A percentile compares a stretch with the other conserved stretches of the same genome.
These are phyloP conservation scores for Pseudogymnoascus sp. DNA, from an alignment of 2,329 filamentous ascomycete species.

Conservation along the genomic window DNA sequence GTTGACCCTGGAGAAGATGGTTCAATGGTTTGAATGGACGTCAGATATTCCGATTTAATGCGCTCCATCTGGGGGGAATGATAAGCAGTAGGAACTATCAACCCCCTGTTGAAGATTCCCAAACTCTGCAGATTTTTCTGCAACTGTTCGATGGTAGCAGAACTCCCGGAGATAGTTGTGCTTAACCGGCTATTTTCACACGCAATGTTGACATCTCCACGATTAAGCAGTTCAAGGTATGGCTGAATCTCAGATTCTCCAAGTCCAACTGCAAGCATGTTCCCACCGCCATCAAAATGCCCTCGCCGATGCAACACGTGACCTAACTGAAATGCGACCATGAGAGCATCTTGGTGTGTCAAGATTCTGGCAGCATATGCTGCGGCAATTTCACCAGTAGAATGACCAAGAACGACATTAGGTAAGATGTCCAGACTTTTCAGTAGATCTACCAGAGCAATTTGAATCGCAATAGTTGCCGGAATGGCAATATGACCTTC, in stretches of 20 bases:
- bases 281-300: slow-evolving; percentile 30
- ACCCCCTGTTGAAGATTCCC: slow-evolving; percentile 24
- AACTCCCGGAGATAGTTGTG: slow-evolving; percentile 27
- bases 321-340: slow-evolving; percentile 39
- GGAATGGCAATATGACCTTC: background rate
- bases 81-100: slow-evolving; percentile 27
- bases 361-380: slow-evolving; percentile 37
- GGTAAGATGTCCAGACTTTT: slow-evolving; percentile 37
- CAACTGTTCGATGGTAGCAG: slow-evolving; percentile 24
- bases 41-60: slow-evolving; percentile 22
- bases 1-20: background rate
- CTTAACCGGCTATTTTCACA: slow-evolving; percentile 29
- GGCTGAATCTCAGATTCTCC: slow-evolving; percentile 19
- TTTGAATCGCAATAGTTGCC: slow-evolving; percentile 40
- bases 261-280: slow-evolving; percentile 47
- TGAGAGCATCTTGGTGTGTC: slow-evolving; percentile 28
- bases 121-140: slow-evolving; percentile 22
- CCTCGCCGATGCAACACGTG: slow-evolving; percentile 19
- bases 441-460: slow-evolving; percentile 39
- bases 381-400: slow-evolving; percentile 42
- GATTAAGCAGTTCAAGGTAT: slow-evolving; percentile 27
- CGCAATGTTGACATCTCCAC: slow-evolving; percentile 28
- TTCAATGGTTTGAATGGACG: slow-evolving; percentile 18
- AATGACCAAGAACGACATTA: slow-evolving; percentile 37
- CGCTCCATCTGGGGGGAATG: slow-evolving; percentile 30